phyloP scores from a whole-genome alignment of 2,329 filamentous ascomycete genomes.

The Claviceps maximensis region DNA sequence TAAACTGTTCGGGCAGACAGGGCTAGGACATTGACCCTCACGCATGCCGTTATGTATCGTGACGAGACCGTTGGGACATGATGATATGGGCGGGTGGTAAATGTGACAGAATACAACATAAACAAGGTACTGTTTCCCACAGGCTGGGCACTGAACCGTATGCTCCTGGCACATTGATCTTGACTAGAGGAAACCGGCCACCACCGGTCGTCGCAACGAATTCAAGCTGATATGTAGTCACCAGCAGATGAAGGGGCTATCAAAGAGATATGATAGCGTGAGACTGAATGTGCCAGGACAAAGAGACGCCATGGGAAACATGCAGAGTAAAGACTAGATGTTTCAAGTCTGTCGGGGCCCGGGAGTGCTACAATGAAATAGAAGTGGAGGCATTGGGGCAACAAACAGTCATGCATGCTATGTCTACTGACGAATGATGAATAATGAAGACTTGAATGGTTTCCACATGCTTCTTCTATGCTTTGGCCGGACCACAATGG shows the following conservation, averaged over 20 bases:
- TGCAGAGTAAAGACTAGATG: not conserved
- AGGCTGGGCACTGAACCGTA: conserved; percentile 43
- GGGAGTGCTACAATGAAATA: not conserved
- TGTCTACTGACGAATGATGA: too few relatives aligned
- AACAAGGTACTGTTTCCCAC: conserved; percentile 45
- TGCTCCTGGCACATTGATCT: conserved; percentile 48
- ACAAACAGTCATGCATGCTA: not conserved
- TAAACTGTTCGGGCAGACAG: conserved; percentile 44
- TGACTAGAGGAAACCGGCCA: conserved; percentile 10
- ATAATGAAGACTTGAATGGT: not conserved
- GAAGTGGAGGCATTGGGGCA: not conserved
- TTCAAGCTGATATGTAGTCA: conserved; percentile 1
- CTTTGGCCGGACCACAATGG: not conserved
- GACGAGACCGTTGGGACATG: conserved; percentile 31
- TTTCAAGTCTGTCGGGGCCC: not conserved
- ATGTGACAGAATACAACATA: conserved; percentile 43
- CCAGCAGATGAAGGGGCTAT: not conserved
- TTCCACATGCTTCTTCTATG: not conserved
- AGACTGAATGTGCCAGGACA: not conserved
- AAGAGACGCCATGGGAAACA: not conserved
- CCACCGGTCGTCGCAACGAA: not conserved
- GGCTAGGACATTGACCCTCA: conserved; percentile 43
- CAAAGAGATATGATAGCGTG: not conserved
- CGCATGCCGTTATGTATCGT: conserved; percentile 31
- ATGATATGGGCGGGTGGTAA: conserved; percentile 34